A percentile compares a stretch with the other conserved stretches of the same genome.
These are phyloP conservation scores for Aureobasidium sp. DNA, from an alignment of 2,329 filamentous ascomycete genomes.

Conservation along the genomic window DNA sequence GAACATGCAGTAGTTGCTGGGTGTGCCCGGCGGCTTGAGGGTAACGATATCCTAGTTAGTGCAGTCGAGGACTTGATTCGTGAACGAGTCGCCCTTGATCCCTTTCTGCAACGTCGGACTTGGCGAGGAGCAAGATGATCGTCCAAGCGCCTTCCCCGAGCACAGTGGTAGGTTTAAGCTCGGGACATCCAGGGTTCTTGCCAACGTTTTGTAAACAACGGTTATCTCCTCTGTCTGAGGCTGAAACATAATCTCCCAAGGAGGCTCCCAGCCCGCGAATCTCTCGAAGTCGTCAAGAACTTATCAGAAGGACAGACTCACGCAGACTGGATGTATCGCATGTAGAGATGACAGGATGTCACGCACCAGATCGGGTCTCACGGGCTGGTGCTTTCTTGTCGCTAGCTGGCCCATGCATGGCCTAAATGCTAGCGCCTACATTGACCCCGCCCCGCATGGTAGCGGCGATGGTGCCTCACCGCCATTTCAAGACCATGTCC, in stretches of 20 bases:
- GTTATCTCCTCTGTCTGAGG: constrained; percentile 14
- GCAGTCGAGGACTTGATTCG: background rate
- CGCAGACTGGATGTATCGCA: background rate
- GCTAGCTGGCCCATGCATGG: constrained; percentile 9
- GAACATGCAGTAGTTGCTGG: constrained; percentile 2
- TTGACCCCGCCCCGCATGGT: constrained; percentile 17
- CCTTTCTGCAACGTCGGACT: constrained; percentile 8
- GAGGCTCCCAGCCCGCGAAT: background rate
- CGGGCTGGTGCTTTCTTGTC: background rate
- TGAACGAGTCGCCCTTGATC: constrained; percentile 8
- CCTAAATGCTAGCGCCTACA: background rate
- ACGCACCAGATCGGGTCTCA: background rate
- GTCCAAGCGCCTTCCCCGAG: background rate
- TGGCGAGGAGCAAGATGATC: background rate
- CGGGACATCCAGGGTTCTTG: background rate
- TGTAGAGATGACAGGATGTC: background rate
- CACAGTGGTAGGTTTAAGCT: background rate
- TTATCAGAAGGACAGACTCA: background rate
- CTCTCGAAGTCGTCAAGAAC: background rate
- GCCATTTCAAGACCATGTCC: constrained; percentile 11
- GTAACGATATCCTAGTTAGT: background rate
- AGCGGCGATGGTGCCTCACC: constrained; percentile 20
- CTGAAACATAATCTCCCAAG: constrained; percentile 8
- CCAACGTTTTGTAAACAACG: constrained; percentile 10
- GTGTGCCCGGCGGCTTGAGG: background rate